A percentile compares a stretch with the other conserved stretches of the same genome.
phyloP scores from a whole-genome alignment of 345 rosid species.

The Lagerstroemia speciosa region DNA sequence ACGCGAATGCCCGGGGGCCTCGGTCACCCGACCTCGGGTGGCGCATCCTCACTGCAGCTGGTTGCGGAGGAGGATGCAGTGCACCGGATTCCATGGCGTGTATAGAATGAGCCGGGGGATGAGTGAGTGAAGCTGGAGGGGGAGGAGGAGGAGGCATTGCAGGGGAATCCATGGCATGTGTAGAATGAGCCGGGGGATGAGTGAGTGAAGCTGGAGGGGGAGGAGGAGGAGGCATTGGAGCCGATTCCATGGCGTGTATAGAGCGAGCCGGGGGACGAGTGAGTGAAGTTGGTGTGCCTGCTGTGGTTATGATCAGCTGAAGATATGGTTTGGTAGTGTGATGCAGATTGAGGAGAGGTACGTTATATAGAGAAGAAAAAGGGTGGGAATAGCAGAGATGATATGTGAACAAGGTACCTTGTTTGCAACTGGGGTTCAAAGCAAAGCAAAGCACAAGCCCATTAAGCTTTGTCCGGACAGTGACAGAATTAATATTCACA shows the following conservation, averaged over 20 bases:
- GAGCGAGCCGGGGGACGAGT: no score
- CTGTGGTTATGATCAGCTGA: neutral
- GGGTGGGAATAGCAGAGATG: constrained; percentile 5
- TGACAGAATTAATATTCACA: neutral
- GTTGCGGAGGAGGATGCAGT: neutral
- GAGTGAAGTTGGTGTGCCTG: constrained; percentile 2
- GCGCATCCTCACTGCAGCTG: constrained; percentile 9
- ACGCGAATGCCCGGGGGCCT: constrained; percentile 19
- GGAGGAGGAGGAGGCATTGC: neutral
- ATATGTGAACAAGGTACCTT: constrained; percentile 9
- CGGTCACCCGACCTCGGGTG: constrained; percentile 5
- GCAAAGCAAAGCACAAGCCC: constrained; percentile 10
- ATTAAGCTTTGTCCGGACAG: neutral
- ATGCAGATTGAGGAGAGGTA: neutral
- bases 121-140: neutral
- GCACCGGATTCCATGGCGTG: neutral
- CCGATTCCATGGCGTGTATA: no score
- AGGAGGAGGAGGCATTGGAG: no score
- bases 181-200: neutral
- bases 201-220: constrained; percentile 4
- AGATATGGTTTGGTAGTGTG: neutral
- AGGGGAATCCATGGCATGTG: neutral
- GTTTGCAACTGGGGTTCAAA: constrained; percentile 12
- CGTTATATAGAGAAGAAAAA: neutral
- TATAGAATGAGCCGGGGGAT: neutral